Evolutionary conservation across 805 yeast species (phyloP).

Genomic region (Kodamaea kaohsiungensis): DNA sequence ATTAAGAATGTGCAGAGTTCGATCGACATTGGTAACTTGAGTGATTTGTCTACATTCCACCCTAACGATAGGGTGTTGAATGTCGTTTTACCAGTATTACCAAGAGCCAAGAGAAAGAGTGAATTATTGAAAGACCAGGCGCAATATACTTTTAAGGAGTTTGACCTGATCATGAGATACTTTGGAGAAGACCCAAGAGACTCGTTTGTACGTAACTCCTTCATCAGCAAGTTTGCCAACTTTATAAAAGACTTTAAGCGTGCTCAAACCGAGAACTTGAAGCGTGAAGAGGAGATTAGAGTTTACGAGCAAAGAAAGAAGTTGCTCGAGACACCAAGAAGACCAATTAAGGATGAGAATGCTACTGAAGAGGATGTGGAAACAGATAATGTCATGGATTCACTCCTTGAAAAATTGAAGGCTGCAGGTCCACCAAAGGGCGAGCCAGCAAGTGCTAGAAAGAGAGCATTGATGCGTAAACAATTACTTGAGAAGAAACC

Average conservation of each 20-base stretch:
- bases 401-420: constrained; percentile 79
- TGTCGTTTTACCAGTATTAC: constrained; percentile 53
- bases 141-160: constrained; percentile 48
- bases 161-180: constrained; percentile 61
- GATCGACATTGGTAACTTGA: constrained; percentile 61
- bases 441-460: constrained; percentile 77
- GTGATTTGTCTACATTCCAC: constrained; percentile 62
- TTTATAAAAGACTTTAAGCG: constrained; percentile 63
- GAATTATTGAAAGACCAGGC: constrained; percentile 53
- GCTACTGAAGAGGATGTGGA: constrained; percentile 37
- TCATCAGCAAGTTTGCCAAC: constrained; percentile 60
- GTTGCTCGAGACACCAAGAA: constrained; percentile 51
- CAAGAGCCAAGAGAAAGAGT: constrained; percentile 55
- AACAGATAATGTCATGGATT: constrained; percentile 72
- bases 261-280: constrained; percentile 64
- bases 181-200: constrained; percentile 72
- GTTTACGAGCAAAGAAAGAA: constrained; percentile 76
- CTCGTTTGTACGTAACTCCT: constrained; percentile 54
- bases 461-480: constrained; percentile 73
- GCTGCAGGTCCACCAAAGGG: constrained; percentile 80
- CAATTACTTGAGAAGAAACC: constrained; percentile 47
- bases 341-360: constrained; percentile 24
- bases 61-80: constrained; percentile 63
- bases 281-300: constrained; percentile 66
- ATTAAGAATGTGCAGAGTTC: constrained; percentile 55